Base-by-base conservation (phyloP, 2,329 filamentous ascomycete genomes). In the Amauroascus niger region DNA sequence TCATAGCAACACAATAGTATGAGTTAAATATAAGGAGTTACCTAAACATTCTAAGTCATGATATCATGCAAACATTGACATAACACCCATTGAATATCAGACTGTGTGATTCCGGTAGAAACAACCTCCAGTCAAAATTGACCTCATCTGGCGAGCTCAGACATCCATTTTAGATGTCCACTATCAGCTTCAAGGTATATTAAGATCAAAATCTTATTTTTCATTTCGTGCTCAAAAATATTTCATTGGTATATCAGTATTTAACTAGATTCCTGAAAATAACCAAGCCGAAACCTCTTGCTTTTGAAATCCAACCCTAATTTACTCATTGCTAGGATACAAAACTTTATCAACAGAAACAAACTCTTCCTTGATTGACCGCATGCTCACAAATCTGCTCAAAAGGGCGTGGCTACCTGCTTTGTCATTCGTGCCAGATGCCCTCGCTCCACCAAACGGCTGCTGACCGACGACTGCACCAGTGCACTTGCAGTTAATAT, bases 361-460 rank as follows among this genome's bases (percentile, higher is more conserved):
- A 62, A 87, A 89, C 74, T 88, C 86, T 76, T 89, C 86, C 79
- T 87, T 87, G 63, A 87, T 78, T 41, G 79, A 81, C 58, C 83
- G 74, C 64, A 79, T 71, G 67, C 81, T 86, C 53, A 85, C 81
- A 65, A 86, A 87, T 46, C 83, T 75, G 54, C 74, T 77, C 61
- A 87, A 67, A 58, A 86, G 68, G 67, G 81, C 82, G 60, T 75
- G 69, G 63, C 81, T 84, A 33, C 83, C 83, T 14, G 83, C 82
- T 76, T 87, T 87, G 70, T 87, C 84, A 65, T 87, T 86, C 20
- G 83, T 87, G 24, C 83, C 83, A 57, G 80, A 83, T 6, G 81
- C 82, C 58, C 84, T 74, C 11, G 81, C 78, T 51, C 83, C 83
- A 20, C 83, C 83, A 65, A 87, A 87, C 3, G 83, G 80, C 72